Evolutionary conservation across 108 stramenopile species (phyloP).

Genomic region (Cylindrotheca closterium): DNA sequence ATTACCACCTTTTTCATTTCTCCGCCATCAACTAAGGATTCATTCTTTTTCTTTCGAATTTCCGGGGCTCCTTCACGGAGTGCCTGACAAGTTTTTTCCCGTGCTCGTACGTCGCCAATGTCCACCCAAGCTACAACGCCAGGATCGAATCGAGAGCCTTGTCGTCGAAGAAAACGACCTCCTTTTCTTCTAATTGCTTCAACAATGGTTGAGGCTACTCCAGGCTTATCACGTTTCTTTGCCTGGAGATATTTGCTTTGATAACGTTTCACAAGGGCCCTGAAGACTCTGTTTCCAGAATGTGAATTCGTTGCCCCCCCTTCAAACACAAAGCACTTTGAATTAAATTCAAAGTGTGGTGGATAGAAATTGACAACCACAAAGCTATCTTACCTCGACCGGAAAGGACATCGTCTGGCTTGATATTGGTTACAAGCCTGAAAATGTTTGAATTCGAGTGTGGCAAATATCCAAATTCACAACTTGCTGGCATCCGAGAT

Average conservation of each 20-base stretch:
- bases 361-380: background rate
- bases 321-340: background rate
- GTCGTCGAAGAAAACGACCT: conserved; percentile 47
- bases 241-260: conserved; percentile 58
- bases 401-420: conserved; percentile 49
- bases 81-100: conserved; percentile 60
- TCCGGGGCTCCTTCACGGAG: conserved; percentile 61
- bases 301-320: conserved; percentile 76
- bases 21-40: conserved; percentile 10
- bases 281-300: conserved; percentile 69
- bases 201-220: conserved; percentile 53
- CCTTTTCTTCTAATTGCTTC: conserved; percentile 48
- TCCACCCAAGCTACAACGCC: conserved; percentile 50
- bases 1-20: conserved; percentile 5
- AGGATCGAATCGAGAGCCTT: conserved; percentile 7
- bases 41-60: conserved; percentile 27
- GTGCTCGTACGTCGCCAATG: conserved; percentile 51
- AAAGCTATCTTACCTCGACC: conserved; percentile 22
- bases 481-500: too few species aligned
- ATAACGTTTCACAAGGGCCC: conserved; percentile 60
- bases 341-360: background rate
- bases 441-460: too few species aligned
- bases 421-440: background rate
- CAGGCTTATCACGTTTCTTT: conserved; percentile 81
- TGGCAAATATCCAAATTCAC: too few species aligned